A percentile compares a stretch with the other conserved stretches of the same genome.
Conservation (phyloP, 371 early-diverging fungal genomes). For the Apophysomyces trapeziformis region DNA sequence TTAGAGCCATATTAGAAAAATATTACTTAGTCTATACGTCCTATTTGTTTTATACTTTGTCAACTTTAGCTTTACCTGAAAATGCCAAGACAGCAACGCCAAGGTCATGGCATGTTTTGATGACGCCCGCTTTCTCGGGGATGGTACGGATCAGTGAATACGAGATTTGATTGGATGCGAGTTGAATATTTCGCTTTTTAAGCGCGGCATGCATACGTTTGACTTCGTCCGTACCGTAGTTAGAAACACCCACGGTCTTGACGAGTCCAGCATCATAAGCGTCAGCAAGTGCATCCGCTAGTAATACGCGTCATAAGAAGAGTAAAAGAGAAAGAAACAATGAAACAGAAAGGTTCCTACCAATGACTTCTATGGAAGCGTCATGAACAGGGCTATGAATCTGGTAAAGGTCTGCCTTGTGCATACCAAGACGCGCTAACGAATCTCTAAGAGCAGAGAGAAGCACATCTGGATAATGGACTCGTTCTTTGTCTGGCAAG, state of each 20-base stretch:
- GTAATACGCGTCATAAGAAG: not conserved
- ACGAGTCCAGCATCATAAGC: constrained; percentile 57
- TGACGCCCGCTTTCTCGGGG: constrained; percentile 56
- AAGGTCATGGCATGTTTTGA: constrained; percentile 58
- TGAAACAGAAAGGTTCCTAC: constrained; percentile 26
- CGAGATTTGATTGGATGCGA: constrained; percentile 63
- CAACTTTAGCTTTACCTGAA: constrained; percentile 41
- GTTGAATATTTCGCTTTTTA: constrained; percentile 51
- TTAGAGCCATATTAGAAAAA: constrained; percentile 10
- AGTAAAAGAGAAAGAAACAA: not conserved
- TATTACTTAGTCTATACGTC: not conserved
- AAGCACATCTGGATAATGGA: constrained; percentile 47
- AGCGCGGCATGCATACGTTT: constrained; percentile 55
- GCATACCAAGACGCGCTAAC: constrained; percentile 56
- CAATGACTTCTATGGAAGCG: constrained; percentile 50
- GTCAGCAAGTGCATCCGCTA: constrained; percentile 57
- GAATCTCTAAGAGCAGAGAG: constrained; percentile 55
- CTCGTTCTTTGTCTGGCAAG: constrained; percentile 41
- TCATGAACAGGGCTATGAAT: constrained; percentile 74
- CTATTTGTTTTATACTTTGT: not conserved
- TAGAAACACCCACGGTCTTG: constrained; percentile 72
- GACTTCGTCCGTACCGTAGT: constrained; percentile 59
- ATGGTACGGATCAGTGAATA: constrained; percentile 52
- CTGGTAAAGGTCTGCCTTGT: constrained; percentile 71
- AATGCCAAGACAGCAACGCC: constrained; percentile 65